Percentiles rank a stretch among this genome's conserved stretches.
These are phyloP conservation scores for Aspergillus hancockii DNA, from an alignment of 495 filamentous ascomycete species.

Conservation along the genomic window DNA sequence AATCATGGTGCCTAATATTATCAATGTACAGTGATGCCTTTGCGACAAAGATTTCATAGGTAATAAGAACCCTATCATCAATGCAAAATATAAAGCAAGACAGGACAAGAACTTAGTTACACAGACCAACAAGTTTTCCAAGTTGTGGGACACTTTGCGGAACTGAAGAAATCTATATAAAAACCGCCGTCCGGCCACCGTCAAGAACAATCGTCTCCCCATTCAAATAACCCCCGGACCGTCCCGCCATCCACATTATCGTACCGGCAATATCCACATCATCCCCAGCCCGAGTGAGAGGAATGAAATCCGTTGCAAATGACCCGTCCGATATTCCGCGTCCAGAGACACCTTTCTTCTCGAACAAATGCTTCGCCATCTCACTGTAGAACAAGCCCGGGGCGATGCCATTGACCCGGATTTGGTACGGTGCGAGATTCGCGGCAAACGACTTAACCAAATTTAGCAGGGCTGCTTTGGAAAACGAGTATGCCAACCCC, in stretches of 20 bases:
- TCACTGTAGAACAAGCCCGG: conserved; percentile 66
- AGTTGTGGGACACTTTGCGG: too few relatives aligned
- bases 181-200: conserved; percentile 53
- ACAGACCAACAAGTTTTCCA: too few relatives aligned
- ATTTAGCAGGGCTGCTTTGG: conserved; percentile 65
- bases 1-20: too few relatives aligned
- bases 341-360: not conserved
- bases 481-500: conserved; percentile 60
- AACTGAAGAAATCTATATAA: conserved; percentile 24
- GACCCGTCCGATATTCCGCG: conserved; percentile 32
- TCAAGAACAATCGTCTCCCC: conserved; percentile 56
- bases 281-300: conserved; percentile 48
- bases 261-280: conserved; percentile 64
- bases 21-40: too few relatives aligned
- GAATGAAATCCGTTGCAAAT: conserved; percentile 47
- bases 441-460: conserved; percentile 60
- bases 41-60: too few relatives aligned
- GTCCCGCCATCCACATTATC: conserved; percentile 62
- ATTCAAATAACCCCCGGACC: conserved; percentile 60
- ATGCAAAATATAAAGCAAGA: too few relatives aligned
- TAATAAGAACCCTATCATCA: too few relatives aligned
- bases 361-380: conserved; percentile 42
- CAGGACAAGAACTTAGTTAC: too few relatives aligned
- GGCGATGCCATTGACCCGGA: conserved; percentile 61
- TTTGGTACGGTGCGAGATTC: conserved; percentile 54